Base-by-base conservation (phyloP, 805 yeast species). In the Pichia manshurica region DNA sequence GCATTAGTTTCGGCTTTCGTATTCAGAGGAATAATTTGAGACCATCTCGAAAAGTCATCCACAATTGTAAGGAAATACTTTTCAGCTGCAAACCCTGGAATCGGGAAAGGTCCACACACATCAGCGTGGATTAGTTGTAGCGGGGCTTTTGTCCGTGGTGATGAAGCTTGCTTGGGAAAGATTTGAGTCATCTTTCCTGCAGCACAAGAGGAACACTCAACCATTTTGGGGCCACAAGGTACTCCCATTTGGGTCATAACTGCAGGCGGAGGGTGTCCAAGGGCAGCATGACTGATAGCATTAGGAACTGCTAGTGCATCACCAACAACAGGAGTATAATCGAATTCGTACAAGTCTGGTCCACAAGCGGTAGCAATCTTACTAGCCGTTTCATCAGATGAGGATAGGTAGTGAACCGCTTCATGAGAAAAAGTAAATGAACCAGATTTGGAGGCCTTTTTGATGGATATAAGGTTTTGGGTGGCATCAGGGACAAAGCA, bases 231-330 rank as follows among this genome's bases (percentile, higher is more conserved):
- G 25, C 35, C 43, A 17, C 20, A 16, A 29, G 15, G n/a, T 20
- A 20, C 21, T 9, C 37, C 44, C 15, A 41, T n/a, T 12, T 31
- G 37, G n/a, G 22, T 9, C 44, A 41, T 41, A 19, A 32, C 37
- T 12, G 21, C 44, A 5, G 44, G 44, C 13, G 44, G n/a, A 32
- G 29, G 44, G 25, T 41, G 44, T 4, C 44, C 44, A 8, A 41
- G 32, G 9, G 33, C 32, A 5, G 12, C n/a, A 21, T 41, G 44
- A 17, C 22, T 17, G 23, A 28, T 7, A 16, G n/a, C 20, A 20
- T 21, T 7, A 6, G n/a, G 15, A 12, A 37, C 9, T 21, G 13
- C 29, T 19, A 19, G 20, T 15, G 44, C 38, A 19, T 32, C 21
- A 41, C 31, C 29, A 22, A 17, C 19, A 6, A 10, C 13, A 10